Percentiles rank a stretch among this genome's conserved stretches.
These are phyloP conservation scores for Wickerhamomyces hampshirensis DNA, from an alignment of 805 yeast species.

Conservation along the genomic window DNA sequence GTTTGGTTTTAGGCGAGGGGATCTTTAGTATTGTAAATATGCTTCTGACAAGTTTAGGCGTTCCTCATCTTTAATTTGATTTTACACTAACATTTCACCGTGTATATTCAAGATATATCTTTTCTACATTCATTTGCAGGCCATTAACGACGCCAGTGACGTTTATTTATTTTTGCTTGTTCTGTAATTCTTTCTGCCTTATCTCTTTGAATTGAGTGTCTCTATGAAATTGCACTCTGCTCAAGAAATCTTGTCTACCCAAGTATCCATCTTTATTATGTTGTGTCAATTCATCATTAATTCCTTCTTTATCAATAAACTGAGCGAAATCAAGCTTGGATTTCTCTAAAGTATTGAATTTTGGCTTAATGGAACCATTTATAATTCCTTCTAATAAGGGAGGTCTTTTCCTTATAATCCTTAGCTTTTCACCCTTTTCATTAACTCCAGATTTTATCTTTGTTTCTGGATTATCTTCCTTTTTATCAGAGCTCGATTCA, in stretches of 20 bases:
- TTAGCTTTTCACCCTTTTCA: slow-evolving; percentile 32
- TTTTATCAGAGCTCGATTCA: slow-evolving; percentile 9
- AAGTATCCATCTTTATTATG: slow-evolving; percentile 88
- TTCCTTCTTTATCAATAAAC: slow-evolving; percentile 82
- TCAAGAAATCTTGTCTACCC: slow-evolving; percentile 86
- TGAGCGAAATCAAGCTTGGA: slow-evolving; percentile 93
- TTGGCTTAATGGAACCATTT: slow-evolving; percentile 62
- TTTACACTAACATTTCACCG: no score
- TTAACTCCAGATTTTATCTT: slow-evolving; percentile 11
- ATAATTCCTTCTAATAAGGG: slow-evolving; percentile 75
- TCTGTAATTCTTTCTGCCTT: slow-evolving; percentile 30
- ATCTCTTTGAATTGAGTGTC: slow-evolving; percentile 35
- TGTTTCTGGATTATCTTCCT: slow-evolving; percentile 6
- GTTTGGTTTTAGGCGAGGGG: slow-evolving; percentile 92
- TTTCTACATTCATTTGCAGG: no score
- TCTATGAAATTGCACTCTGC: slow-evolving; percentile 53
- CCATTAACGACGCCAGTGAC: no score
- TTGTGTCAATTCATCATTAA: slow-evolving; percentile 72
- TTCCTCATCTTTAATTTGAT: slow-evolving; percentile 44
- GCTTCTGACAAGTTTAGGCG: slow-evolving; percentile 64
- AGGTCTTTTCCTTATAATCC: slow-evolving; percentile 64
- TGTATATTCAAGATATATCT: no score
- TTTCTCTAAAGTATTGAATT: slow-evolving; percentile 87
- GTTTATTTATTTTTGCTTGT: slow-evolving; percentile 15
- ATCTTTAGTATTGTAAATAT: slow-evolving; percentile 77